Evolutionary conservation across 306 rosid genomes (phyloP), one percentile per base, ranked within the genome.

Genomic region (Ziziphus jujuba): DNA sequence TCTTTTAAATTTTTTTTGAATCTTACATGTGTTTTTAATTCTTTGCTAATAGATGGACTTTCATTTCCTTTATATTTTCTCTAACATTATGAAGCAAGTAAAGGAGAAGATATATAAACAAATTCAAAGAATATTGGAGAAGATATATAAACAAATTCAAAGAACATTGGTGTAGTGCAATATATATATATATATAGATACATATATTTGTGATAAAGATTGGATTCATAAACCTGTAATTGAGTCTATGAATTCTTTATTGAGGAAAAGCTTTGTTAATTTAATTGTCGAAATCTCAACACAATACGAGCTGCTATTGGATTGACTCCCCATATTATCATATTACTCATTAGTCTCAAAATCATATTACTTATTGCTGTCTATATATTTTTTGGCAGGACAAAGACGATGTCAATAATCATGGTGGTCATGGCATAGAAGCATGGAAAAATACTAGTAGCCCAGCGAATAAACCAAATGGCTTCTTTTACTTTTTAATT

Each of bases 211-310:
- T 59, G 56, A 43, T 28, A 25, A 14, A 51, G 13, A 28, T 13
- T 7, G 20, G 20, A 50, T 15, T 17, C 22, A 50, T 11, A 25
- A 50, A 89, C 98, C 96, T 83, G 97, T 88, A 77, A 90, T 0
- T 3, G 99, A 83, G 62, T 88, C 87, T 59, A 86, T 82, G 66
- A 88, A 93, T 14, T 83, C 57, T 59, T 97, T 97, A 74, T 93
- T 88, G 80, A 93, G 83, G 88, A 93, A 90, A 64, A 90, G 91
- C 83, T 93, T 87, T 25, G 97, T 90, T 85, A 90, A 93, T 61
- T 85, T 93, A 77, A 90, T 75, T 12, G 79, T 28, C 9, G 96
- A 87, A 7, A 74, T 61, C 22, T 84, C 77, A 75, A 62, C 48
- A 19, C 59, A 72, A 19, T 75, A 66, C 17, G 72, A 51, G 33